Evolutionary conservation across 306 rosid genomes (phyloP), one percentile per base, ranked within the genome.

Genomic region (Gastrolobium villosum): DNA sequence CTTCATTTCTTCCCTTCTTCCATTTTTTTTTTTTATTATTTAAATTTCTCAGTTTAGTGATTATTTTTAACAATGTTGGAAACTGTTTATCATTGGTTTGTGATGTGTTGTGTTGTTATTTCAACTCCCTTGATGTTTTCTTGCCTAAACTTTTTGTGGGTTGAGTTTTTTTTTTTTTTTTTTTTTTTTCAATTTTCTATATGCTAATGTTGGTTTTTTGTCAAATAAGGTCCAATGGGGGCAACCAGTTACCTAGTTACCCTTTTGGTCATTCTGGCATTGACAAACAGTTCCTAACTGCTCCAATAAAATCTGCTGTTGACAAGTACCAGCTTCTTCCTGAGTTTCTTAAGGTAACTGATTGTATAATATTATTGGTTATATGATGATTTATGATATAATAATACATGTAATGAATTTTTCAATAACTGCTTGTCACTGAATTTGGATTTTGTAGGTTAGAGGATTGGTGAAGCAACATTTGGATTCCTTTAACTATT

Each of bases 391-490:
- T 41, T 32, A 1, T 31, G 6, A 26, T 26, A 35, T 80, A 5
- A 0, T 39, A 2, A 20, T 20, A 20, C 26, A 20, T 20, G 14
- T 30, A 3, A 8, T 1, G 4, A 5, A 6, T 72, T 56, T 67
- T 9, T 67, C 26, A 13, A 0, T 57, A 44, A 45, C 62, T 48
- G 39, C 3, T 53, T 45, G 50, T 49, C 4, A 7, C 61, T 28
- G 28, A 71, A 7, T 75, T 62, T 36, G 2, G 40, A 57, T 59
- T 65, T 72, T 65, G 46, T 60, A 92, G 98, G 81, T 88, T 65
- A 89, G 99, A 70, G 99, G 99, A 75, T 72, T 95, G 82, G 99
- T 95, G 77, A 90, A 90, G 80, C 99, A 92, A 50, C 99, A 92
- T 73, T 88, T 95, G 90, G 98, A 92, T 83, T 95, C 99, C 5